A percentile compares a stretch with the other conserved stretches of the same genome.
phyloP scores from a whole-genome alignment of 1,139 yeast genomes.

The Geotrichum aggregatum region DNA sequence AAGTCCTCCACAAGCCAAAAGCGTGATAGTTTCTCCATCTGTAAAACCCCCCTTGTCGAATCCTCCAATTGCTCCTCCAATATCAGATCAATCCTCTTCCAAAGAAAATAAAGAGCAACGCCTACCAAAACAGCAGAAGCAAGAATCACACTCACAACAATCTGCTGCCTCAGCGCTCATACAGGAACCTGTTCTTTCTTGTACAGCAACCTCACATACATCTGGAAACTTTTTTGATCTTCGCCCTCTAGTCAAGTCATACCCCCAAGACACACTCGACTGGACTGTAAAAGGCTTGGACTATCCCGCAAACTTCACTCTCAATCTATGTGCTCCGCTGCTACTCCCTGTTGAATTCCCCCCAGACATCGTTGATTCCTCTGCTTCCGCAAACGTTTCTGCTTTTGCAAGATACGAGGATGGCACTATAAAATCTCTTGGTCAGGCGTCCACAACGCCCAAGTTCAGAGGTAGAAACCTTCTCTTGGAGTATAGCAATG shows the following conservation, averaged over 20 bases:
- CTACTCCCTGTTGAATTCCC: constrained; percentile 39
- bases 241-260: constrained; percentile 26
- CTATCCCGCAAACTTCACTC: constrained; percentile 66
- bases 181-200: constrained; percentile 16
- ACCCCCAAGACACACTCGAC: constrained; percentile 25
- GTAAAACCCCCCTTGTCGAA: too few relatives aligned
- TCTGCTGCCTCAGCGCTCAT: background rate
- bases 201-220: constrained; percentile 32
- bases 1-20: background rate
- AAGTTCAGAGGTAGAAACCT: constrained; percentile 67
- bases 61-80: too few relatives aligned
- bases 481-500: constrained; percentile 65
- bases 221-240: constrained; percentile 37
- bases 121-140: background rate
- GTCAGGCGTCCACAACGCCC: constrained; percentile 50
- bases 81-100: background rate
- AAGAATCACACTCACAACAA: background rate
- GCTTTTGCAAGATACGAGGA: constrained; percentile 59
- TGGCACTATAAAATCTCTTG: constrained; percentile 59
- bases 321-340: constrained; percentile 65
- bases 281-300: constrained; percentile 74
- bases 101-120: background rate
- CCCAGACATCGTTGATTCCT: constrained; percentile 55
- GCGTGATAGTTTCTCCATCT: background rate
- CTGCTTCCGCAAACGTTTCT: constrained; percentile 48